Evolutionary conservation across 2,329 filamentous ascomycete species (phyloP).

Genomic region (Penicillium sp.): DNA sequence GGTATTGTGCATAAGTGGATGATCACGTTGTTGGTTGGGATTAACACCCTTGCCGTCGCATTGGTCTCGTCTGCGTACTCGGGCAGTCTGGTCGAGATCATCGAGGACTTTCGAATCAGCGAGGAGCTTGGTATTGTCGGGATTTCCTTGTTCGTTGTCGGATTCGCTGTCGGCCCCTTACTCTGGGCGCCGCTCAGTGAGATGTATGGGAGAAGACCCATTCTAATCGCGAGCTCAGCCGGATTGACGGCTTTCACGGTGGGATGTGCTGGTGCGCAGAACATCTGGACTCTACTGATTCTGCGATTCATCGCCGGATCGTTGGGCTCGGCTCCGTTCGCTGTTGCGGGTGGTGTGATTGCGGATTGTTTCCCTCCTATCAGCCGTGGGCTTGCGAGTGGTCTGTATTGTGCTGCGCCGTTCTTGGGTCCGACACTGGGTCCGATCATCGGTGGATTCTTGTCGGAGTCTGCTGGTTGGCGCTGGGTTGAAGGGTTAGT

Average conservation of each 20-base stretch:
- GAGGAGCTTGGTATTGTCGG: constrained; percentile 34
- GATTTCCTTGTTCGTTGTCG: constrained; percentile 41
- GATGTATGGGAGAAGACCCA: constrained; percentile 34
- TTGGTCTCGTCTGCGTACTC: constrained; percentile 37
- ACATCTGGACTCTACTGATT: constrained; percentile 59
- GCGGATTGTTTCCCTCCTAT: constrained; percentile 56
- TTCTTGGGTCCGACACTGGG: constrained; percentile 64
- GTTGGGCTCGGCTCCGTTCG: constrained; percentile 59
- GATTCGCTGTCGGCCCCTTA: constrained; percentile 42
- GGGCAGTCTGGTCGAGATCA: constrained; percentile 28
- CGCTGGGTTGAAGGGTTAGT: constrained; percentile 64
- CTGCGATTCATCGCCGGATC: constrained; percentile 63
- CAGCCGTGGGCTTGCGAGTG: constrained; percentile 56
- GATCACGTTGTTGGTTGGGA: constrained; percentile 29
- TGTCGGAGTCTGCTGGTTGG: constrained; percentile 62
- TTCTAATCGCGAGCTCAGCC: background rate
- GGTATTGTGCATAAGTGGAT: constrained; percentile 27
- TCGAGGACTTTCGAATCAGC: constrained; percentile 28
- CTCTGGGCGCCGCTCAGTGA: constrained; percentile 37
- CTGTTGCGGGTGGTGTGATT: constrained; percentile 60
- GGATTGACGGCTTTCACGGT: constrained; percentile 59
- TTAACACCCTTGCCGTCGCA: constrained; percentile 34
- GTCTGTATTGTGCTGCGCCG: constrained; percentile 64
- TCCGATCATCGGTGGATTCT: constrained; percentile 64
- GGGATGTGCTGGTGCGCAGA: constrained; percentile 55